Evolutionary conservation across 1,284 basidiomycete genomes (phyloP), one percentile per base, ranked within the genome.

Genomic region (Leccinum fallax): DNA sequence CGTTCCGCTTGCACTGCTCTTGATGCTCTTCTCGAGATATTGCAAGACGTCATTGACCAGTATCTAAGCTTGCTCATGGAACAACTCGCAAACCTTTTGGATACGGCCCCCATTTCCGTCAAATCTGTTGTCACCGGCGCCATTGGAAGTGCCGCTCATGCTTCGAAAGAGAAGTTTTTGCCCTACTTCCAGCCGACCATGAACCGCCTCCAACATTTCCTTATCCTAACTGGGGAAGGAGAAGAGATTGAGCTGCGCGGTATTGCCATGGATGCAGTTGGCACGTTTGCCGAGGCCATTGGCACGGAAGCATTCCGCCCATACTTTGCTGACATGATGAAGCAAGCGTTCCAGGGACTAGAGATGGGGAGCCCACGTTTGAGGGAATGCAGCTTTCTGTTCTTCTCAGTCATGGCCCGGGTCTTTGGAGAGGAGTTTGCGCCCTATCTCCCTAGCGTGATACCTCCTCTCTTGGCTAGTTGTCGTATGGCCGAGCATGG

Each of bases 41-140:
- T 98, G 68, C 93, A 94, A 63, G 92, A 95, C 67, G 88, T 90
- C 69, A 94, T 95, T 66, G 91, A 91, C 63, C 90, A 93, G 73
- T 99, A 99, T 81, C 86, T 99, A 58, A 86, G 87, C 54, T 85
- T 94, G 64, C 94, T 99, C 74, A 99, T 99, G 97, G 94, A 97
- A 73, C 90, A 93, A 60, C 91, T 99, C 58, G 87, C 90, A 38
- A 89, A 89, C 61, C 85, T 99, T 26, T 89, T 99, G 62, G 93
- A 95, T 70, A 90, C 85, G 26, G 95, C 95, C 3, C 90, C 95
- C 28, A 78, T 93, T 63, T 76, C 89, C 40, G 90, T 99, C 77
- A 98, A 99, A 81, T 86, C 94, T 51, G 96, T 98, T 66, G 94
- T 99, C 71, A 97, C 95, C 55, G 97, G 97, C 28, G 97, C 97